Conservation (phyloP, 2,329 filamentous ascomycete species). For the Elsinoe perseae region DNA sequence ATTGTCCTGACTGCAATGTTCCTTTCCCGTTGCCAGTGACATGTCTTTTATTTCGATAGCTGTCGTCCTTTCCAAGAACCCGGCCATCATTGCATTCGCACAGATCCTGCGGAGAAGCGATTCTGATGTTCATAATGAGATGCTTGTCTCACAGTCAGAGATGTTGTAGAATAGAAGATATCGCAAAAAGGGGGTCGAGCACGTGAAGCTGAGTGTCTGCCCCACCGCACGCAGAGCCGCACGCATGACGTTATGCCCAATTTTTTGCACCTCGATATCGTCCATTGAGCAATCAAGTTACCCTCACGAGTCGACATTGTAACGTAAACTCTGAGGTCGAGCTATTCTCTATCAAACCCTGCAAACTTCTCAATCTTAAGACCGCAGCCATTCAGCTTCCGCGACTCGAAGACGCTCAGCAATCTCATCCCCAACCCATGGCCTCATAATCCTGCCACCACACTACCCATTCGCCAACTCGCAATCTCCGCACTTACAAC, state of each 20-base stretch:
- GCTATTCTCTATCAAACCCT: no score
- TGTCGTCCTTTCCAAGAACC: no score
- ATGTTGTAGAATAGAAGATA: neutral
- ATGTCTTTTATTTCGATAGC: neutral
- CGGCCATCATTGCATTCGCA: neutral
- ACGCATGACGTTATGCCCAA: slow-evolving; percentile 12
- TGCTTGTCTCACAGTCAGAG: neutral
- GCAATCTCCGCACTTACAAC: neutral
- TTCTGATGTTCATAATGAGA: neutral
- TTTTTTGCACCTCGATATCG: neutral
- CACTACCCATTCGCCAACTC: neutral
- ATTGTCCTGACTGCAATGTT: neutral
- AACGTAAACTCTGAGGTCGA: no score
- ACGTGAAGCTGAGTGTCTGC: neutral
- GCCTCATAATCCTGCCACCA: no score
- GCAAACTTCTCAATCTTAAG: no score
- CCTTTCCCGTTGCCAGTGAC: neutral
- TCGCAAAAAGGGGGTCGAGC: neutral
- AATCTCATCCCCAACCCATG: no score
- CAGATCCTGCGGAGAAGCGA: no score
- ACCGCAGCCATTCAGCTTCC: no score
- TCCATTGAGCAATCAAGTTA: neutral
- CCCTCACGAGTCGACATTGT: neutral
- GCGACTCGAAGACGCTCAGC: no score
- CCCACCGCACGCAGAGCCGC: slow-evolving; percentile 4